Conservation (phyloP, 441 rosid species). For the Mallotus repandus region DNA sequence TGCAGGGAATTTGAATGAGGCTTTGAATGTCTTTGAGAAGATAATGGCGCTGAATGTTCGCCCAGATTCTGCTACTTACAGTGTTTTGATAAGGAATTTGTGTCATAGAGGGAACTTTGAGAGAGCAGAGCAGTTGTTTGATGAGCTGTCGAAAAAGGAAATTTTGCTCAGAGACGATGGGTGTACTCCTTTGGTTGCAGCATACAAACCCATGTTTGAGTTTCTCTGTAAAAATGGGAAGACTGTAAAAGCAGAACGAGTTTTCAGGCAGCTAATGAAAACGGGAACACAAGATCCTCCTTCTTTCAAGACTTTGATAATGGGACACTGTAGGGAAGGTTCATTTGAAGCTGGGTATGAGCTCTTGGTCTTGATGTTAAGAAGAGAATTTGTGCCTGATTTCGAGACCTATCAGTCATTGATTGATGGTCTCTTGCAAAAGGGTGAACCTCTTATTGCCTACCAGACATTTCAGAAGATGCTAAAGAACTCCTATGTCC, state of each 20-base stretch:
- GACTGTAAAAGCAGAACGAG: constrained; percentile 61
- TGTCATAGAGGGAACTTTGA: constrained; percentile 55
- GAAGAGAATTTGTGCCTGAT: constrained; percentile 65
- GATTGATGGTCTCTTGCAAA: constrained; percentile 56
- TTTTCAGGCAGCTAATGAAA: constrained; percentile 78
- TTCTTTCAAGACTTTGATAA: constrained; percentile 63
- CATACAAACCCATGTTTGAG: constrained; percentile 69
- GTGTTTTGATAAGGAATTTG: constrained; percentile 61
- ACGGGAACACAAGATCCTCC: constrained; percentile 80
- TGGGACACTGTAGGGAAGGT: constrained; percentile 75
- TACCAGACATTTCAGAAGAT: constrained; percentile 53
- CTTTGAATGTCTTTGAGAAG: constrained; percentile 49
- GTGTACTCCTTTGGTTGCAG: constrained; percentile 69
- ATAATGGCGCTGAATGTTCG: constrained; percentile 49
- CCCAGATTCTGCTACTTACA: constrained; percentile 80
- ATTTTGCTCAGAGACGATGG: constrained; percentile 53
- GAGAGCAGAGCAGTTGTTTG: constrained; percentile 62
- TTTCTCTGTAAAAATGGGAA: constrained; percentile 69
- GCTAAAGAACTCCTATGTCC: constrained; percentile 69
- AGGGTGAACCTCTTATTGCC: constrained; percentile 64
- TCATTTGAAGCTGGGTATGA: constrained; percentile 53
- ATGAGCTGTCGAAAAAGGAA: constrained; percentile 50
- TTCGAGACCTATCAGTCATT: constrained; percentile 53
- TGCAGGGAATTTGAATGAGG: constrained; percentile 58
- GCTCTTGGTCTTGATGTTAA: constrained; percentile 69